Base-by-base conservation (phyloP, 495 filamentous ascomycete species). In the Aspergillus sclerotiicarbonarius region DNA sequence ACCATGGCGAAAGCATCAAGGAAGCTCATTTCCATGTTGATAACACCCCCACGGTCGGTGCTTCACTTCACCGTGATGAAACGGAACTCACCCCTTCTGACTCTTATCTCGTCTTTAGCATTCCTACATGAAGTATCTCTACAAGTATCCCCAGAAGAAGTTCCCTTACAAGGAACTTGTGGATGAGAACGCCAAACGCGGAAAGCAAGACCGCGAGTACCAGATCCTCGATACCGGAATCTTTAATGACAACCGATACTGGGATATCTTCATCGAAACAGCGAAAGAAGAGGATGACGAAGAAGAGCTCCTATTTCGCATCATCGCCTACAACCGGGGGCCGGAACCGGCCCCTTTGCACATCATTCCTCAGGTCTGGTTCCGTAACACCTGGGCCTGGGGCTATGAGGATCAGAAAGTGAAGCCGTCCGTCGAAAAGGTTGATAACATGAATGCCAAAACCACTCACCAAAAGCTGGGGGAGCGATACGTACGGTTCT, bases 81-180 rank as follows among this genome's bases (percentile, higher is more conserved):
- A 15, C 8, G 9, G 39, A 21, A 6, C 7, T 56, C 57, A 31
- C 67, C 70, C 58, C 51, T 54, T 16, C 51, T 60, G 46, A 62
- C 46, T n/a, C n/a, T 43, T 19, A 37, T n/a, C 33, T 16, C n/a
- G 7, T 33, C 67, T 49, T 5, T 10, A 92, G 88, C 93, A 98
- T 73, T 96, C 93, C 19, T 98, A 98, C 77, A 98, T 98, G 93
- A 98, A 98, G 71, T 94, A 84, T 65, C 86, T 96, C 60, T 98
- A 98, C 82, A 98, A 97, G 71, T 96, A 96, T 63, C 93, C 93
- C 0, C 93, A 98, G 76, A 80, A 81, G 64, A 84, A 87, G 47
- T 98, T 98, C 62, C 93, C 93, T 2, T 98, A 98, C 71, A 82
- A 96, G 64, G 84, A 96, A 58, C 76, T 98, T 16, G 73, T 94